Evolutionary conservation across 1,284 basidiomycete species (phyloP).

Genomic region (Tremellales sp.): DNA sequence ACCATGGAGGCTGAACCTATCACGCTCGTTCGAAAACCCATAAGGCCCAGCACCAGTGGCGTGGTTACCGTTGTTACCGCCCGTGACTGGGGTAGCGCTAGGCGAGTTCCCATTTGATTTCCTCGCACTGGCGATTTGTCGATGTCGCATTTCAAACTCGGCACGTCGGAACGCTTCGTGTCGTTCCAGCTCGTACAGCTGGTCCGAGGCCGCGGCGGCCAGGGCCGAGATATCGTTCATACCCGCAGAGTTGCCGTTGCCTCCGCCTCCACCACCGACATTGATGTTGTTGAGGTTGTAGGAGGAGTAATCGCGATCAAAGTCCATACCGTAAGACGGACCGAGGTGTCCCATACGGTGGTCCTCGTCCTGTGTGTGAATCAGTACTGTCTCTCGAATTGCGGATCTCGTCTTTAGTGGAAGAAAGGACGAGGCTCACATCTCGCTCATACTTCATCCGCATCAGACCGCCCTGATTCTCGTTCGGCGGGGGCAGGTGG

Average conservation of each 20-base stretch:
- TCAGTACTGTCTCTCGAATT: slow-evolving; percentile 1
- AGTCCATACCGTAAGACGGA: slow-evolving; percentile 45
- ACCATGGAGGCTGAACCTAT: slow-evolving; percentile 30
- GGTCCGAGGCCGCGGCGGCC: slow-evolving; percentile 76
- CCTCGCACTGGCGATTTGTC: slow-evolving; percentile 49
- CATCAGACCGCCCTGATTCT: slow-evolving; percentile 30
- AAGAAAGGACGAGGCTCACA: slow-evolving; percentile 23
- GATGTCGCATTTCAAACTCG: slow-evolving; percentile 74
- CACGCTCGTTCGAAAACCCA: slow-evolving; percentile 43
- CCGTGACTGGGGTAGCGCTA: slow-evolving; percentile 52
- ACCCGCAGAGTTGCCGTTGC: slow-evolving; percentile 48
- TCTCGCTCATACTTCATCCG: slow-evolving; percentile 33
- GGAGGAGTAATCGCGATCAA: slow-evolving; percentile 36
- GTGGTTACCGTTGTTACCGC: slow-evolving; percentile 1
- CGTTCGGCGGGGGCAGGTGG: slow-evolving; percentile 56
- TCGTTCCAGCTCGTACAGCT: slow-evolving; percentile 78
- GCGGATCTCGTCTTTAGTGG: not conserved
- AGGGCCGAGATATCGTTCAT: slow-evolving; percentile 58
- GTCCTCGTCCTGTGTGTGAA: slow-evolving; percentile 28
- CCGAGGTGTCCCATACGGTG: slow-evolving; percentile 35
- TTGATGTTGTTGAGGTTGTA: slow-evolving; percentile 37
- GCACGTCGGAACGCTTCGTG: slow-evolving; percentile 75
- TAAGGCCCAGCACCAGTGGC: slow-evolving; percentile 12
- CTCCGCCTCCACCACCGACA: slow-evolving; percentile 16
- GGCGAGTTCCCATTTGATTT: slow-evolving; percentile 63